These are phyloP conservation scores for Sporopachydermia lactativora DNA, from an alignment of 805 yeast species.

Conservation along the genomic window DNA sequence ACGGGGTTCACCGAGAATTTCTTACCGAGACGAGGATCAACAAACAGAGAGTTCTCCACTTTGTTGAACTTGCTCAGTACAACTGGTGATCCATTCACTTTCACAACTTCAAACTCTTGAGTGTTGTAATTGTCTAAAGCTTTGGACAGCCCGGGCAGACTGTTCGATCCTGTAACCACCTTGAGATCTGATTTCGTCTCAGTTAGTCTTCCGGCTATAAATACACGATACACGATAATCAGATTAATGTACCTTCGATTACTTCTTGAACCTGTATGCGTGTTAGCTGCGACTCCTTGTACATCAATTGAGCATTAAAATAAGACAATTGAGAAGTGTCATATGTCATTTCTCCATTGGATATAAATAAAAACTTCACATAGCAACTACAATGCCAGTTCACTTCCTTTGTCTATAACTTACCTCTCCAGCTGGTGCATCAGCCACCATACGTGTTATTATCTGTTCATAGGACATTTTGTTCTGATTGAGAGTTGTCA, in stretches of 20 bases:
- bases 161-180: slow-evolving; percentile 2
- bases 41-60: slow-evolving; percentile 7
- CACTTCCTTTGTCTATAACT: slow-evolving; percentile 7
- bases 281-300: too few relatives aligned
- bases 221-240: slow-evolving; percentile 14
- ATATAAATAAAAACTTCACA: too few relatives aligned
- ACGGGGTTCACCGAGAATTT: slow-evolving; percentile 3
- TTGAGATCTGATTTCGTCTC: slow-evolving; percentile 17
- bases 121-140: slow-evolving; percentile 28
- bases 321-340: too few relatives aligned
- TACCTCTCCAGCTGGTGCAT: slow-evolving; percentile 46
- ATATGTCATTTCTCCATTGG: too few relatives aligned
- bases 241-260: slow-evolving; percentile 19
- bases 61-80: slow-evolving; percentile 7
- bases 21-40: background rate
- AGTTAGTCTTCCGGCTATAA: slow-evolving; percentile 12
- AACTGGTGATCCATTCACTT: slow-evolving; percentile 20
- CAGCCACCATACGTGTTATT: slow-evolving; percentile 24
- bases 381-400: background rate
- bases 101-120: slow-evolving; percentile 22
- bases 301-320: too few relatives aligned
- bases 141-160: slow-evolving; percentile 16
- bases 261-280: slow-evolving; percentile 20
- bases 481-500: slow-evolving; percentile 14
- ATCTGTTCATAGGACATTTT: slow-evolving; percentile 15